Evolutionary conservation across 129 eudicot species (phyloP).

Genomic region (Scalesia atractyloides): DNA sequence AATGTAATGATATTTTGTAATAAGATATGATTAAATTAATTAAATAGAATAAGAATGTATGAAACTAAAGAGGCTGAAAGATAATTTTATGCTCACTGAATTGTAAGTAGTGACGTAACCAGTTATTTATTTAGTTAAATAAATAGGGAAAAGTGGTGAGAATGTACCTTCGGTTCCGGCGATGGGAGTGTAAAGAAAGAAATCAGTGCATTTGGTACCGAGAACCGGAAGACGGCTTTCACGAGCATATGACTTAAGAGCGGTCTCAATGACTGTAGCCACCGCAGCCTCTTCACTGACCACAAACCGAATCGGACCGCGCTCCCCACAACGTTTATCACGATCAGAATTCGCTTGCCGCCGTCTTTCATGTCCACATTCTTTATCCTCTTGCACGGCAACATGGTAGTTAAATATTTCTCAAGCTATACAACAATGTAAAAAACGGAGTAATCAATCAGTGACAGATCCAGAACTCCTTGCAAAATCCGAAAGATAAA

Average conservation of each 20-base stretch:
- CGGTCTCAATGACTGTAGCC: conserved; percentile 27
- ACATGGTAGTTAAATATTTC: neutral
- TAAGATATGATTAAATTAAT: too few species aligned
- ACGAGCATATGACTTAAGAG: conserved; percentile 36
- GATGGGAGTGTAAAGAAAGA: conserved; percentile 69
- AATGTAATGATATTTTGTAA: too few species aligned
- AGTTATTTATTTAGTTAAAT: too few species aligned
- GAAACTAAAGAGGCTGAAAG: too few species aligned
- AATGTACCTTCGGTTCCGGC: conserved; percentile 65
- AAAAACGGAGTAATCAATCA: too few species aligned
- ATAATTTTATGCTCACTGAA: too few species aligned
- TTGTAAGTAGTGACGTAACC: too few species aligned
- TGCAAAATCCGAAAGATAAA: conserved; percentile 3
- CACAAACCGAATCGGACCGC: conserved; percentile 39
- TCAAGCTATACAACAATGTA: neutral
- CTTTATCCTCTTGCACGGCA: conserved; percentile 26
- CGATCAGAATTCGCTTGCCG: conserved; percentile 20
- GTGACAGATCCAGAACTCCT: conserved; percentile 26
- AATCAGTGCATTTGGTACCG: conserved; percentile 54
- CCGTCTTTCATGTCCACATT: neutral
- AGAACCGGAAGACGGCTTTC: conserved; percentile 41
- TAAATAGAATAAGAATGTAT: too few species aligned
- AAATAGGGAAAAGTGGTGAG: too few species aligned
- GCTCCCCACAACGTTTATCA: conserved; percentile 29
- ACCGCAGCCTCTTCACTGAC: conserved; percentile 27